Evolutionary conservation across 495 filamentous ascomycete genomes (phyloP).

Genomic region (Tuber indicum): DNA sequence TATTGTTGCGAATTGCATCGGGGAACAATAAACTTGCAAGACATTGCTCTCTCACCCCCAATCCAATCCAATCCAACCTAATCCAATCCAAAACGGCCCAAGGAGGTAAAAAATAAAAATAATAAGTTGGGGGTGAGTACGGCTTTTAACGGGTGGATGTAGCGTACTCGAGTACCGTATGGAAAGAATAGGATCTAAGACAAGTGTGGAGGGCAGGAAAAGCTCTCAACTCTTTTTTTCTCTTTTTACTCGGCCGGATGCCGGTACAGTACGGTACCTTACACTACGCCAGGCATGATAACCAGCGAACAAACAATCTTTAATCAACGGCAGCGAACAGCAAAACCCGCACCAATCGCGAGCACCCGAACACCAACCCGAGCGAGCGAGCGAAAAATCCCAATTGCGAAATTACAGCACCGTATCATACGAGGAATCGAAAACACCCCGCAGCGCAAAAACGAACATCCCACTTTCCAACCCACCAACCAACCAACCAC

Average conservation of each 20-base stretch:
- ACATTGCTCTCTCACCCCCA: not conserved
- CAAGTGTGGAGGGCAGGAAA: not conserved
- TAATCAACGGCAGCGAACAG: not conserved
- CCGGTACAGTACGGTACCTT: no score
- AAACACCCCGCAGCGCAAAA: not conserved
- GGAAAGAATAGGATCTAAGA: not conserved
- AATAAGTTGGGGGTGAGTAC: not conserved
- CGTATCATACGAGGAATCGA: not conserved
- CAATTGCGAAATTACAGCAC: not conserved
- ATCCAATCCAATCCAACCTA: not conserved
- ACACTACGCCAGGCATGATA: not conserved
- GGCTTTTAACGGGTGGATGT: not conserved
- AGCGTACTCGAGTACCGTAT: not conserved
- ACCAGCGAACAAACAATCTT: not conserved
- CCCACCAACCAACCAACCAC: not conserved
- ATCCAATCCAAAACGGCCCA: not conserved
- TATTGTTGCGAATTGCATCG: not conserved
- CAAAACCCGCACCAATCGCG: constrained; percentile 4
- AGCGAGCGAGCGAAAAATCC: not conserved
- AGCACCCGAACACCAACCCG: not conserved
- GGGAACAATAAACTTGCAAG: not conserved
- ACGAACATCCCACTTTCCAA: not conserved
- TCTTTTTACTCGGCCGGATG: not conserved
- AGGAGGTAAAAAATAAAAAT: not conserved
- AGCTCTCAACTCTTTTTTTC: not conserved